Evolutionary conservation across 1,139 yeast genomes (phyloP).

Genomic region (Kurtzmaniella quercitrusa): DNA sequence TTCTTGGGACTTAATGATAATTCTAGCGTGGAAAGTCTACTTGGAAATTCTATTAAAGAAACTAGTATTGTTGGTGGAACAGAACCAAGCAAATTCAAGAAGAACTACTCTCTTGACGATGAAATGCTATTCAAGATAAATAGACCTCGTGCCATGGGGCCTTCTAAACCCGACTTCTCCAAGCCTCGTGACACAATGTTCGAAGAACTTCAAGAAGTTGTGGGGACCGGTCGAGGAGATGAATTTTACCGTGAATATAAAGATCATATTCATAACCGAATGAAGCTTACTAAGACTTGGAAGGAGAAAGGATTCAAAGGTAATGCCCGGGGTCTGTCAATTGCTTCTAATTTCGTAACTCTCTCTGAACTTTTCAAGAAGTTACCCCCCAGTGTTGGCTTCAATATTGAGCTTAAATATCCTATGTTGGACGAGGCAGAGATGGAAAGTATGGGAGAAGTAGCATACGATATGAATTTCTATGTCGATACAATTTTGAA

Average conservation of each 20-base stretch:
- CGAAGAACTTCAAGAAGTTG: constrained; percentile 13
- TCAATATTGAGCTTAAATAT: constrained; percentile 91
- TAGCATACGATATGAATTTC: constrained; percentile 77
- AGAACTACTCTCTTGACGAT: constrained; percentile 34
- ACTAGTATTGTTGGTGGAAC: constrained; percentile 5
- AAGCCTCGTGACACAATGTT: constrained; percentile 3
- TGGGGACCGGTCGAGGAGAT: constrained; percentile 10
- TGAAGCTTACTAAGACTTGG: constrained; percentile 85
- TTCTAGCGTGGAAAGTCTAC: constrained; percentile 12
- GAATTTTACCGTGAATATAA: constrained; percentile 35
- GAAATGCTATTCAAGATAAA: constrained; percentile 29
- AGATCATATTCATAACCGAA: constrained; percentile 52
- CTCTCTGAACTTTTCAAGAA: constrained; percentile 78
- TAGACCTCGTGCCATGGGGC: constrained; percentile 39
- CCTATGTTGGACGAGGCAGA: constrained; percentile 96
- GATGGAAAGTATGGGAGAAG: constrained; percentile 80
- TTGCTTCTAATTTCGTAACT: constrained; percentile 90
- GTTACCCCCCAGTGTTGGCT: constrained; percentile 80
- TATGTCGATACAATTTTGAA: constrained; percentile 85
- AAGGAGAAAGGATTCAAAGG: constrained; percentile 88
- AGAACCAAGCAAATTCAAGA: constrained; percentile 10
- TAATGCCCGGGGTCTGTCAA: constrained; percentile 81
- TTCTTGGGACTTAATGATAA: constrained; percentile 61
- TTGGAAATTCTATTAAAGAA: constrained; percentile 9
- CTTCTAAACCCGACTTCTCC: constrained; percentile 26